Evolutionary conservation across 2,329 filamentous ascomycete species (phyloP).

Genomic region (Zasmidium citrigriseum): DNA sequence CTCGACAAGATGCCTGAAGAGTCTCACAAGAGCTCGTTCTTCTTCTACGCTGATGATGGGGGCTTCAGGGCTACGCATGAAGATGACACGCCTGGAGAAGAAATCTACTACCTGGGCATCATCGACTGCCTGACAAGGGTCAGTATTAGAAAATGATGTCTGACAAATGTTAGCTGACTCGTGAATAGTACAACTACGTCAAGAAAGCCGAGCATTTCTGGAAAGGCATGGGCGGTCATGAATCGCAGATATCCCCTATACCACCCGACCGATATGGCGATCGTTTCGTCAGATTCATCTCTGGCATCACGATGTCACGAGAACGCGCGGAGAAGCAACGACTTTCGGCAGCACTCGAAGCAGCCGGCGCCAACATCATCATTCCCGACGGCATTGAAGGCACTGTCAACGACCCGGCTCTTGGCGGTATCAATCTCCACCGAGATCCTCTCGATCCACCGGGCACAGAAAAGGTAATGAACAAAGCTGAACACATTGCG

Average conservation of each 20-base stretch:
- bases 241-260: constrained; percentile 87
- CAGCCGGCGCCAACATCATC: constrained; percentile 21
- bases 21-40: constrained; percentile 68
- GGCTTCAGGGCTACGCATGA: constrained; percentile 92
- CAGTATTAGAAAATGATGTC: constrained; percentile 48
- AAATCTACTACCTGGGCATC: constrained; percentile 97
- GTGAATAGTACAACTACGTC: constrained; percentile 77
- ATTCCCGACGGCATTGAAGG: constrained; percentile 26
- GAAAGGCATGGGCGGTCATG: constrained; percentile 85
- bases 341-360: constrained; percentile 31
- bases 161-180: not conserved
- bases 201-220: constrained; percentile 97
- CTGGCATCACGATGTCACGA: constrained; percentile 82
- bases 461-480: constrained; percentile 57
- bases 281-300: constrained; percentile 90
- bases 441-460: constrained; percentile 29
- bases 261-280: constrained; percentile 90
- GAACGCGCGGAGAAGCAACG: constrained; percentile 69
- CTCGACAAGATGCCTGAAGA: constrained; percentile 84
- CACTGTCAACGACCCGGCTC: constrained; percentile 38
- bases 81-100: constrained; percentile 78
- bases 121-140: constrained; percentile 98
- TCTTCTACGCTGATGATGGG: constrained; percentile 93
- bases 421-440: constrained; percentile 41
- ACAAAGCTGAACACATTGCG: constrained; percentile 62